Percentiles rank a stretch among this genome's conserved stretches.
Evolutionary conservation across 805 yeast genomes (phyloP).

Genomic region (Starmerella geochares): DNA sequence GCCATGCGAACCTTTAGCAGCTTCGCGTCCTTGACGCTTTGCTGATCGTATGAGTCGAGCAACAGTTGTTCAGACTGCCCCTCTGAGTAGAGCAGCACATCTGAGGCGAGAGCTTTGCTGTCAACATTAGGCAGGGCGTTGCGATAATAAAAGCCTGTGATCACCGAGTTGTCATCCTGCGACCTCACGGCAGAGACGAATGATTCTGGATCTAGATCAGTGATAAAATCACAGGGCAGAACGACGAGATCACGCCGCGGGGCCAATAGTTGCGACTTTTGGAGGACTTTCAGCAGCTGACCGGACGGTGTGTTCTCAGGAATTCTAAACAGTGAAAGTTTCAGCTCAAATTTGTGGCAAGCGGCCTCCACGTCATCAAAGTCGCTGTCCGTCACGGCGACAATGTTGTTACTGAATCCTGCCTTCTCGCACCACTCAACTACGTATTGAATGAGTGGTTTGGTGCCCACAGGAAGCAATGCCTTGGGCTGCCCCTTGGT

Average conservation of each 20-base stretch:
- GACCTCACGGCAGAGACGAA: conserved; percentile 75
- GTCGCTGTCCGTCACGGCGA: conserved; percentile 47
- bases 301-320: conserved; percentile 20
- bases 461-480: conserved; percentile 76
- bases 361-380: conserved; percentile 30
- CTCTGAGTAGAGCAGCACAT: conserved; percentile 41
- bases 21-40: conserved; percentile 60
- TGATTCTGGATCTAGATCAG: conserved; percentile 84
- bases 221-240: conserved; percentile 86
- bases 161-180: conserved; percentile 55
- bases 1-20: conserved; percentile 71
- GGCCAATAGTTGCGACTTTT: conserved; percentile 9
- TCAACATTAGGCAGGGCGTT: conserved; percentile 70
- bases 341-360: conserved; percentile 10
- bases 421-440: conserved; percentile 90
- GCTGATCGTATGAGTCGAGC: conserved; percentile 62
- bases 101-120: conserved; percentile 57
- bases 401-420: conserved; percentile 51
- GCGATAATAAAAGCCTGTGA: conserved; percentile 58
- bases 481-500: conserved; percentile 69
- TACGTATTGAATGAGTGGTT: conserved; percentile 77
- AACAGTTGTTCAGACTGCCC: conserved; percentile 34
- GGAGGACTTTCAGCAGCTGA: conserved; percentile 18
- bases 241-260: conserved; percentile 52
- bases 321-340: conserved; percentile 9